Evolutionary conservation across 257 asterid genomes (phyloP).

Genomic region (Solanum chilense): DNA sequence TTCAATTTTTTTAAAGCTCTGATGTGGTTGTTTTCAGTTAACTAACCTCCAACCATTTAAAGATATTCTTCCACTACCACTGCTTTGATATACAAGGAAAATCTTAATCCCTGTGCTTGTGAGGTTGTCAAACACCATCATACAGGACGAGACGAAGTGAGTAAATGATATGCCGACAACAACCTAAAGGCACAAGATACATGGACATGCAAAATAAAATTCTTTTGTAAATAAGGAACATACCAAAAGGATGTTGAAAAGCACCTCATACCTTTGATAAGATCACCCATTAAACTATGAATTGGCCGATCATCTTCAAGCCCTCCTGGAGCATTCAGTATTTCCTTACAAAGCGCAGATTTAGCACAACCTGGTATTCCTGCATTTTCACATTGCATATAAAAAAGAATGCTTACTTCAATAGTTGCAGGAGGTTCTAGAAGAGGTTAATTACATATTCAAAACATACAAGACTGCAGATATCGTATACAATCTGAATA

Average conservation of each 20-base stretch:
- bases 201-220: not conserved
- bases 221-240: not conserved
- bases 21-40: not conserved
- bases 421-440: not conserved
- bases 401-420: conserved; percentile 9
- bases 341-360: conserved; percentile 91
- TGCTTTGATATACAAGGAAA: not conserved
- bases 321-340: conserved; percentile 48
- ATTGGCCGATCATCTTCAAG: conserved; percentile 94
- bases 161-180: not conserved
- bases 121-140: not conserved
- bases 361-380: conserved; percentile 99
- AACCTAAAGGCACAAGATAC: not conserved
- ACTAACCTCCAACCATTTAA: not conserved
- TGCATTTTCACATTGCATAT: conserved; percentile 13
- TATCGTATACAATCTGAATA: not conserved
- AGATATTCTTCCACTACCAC: not conserved
- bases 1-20: not conserved
- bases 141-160: not conserved
- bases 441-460: not conserved
- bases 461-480: not conserved
- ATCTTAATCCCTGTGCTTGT: not conserved
- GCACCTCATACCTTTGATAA: conserved; percentile 60
- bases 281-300: conserved; percentile 92
- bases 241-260: not conserved